Evolutionary conservation across 768 basidiomycete species (phyloP), one percentile per base, ranked within the genome.

Genomic region (Boletus eberwhitei): DNA sequence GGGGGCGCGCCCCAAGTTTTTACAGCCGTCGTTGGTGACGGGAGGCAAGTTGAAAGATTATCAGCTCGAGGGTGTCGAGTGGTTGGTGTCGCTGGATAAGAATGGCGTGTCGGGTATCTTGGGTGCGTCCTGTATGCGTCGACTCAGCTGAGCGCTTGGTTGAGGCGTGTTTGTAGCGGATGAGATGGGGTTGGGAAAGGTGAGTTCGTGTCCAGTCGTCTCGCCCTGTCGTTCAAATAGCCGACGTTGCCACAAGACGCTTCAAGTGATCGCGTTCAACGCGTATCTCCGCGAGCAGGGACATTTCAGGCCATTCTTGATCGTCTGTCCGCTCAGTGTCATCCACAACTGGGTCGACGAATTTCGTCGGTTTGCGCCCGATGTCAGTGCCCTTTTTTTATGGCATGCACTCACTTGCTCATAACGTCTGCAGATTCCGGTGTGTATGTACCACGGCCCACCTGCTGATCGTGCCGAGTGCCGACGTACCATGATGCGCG

Each of bases 181-280:
- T 63, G 94, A 97, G 68, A 97, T 97, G 94, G 94, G 93, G 19
- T 74, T 96, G 2, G 93, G 93, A 48, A 93, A 89, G 79, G 87
- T 86, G 57, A 34, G 69, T 59, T 59, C 52, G 7, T 13, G 43
- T 49, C 32, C 11, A 1, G 1, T 14, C 5, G 19, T n/a, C 11
- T 35, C 26, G 34, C 5, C 9, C 7, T 17, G n/a, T 45, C n/a
- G 8, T 34, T 13, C 42, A 19, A 2, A 11, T 14, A 3, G 38
- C 39, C 37, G 26, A 54, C 54, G 4, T 41, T 1, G 31, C 8
- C 3, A 8, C 42, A 55, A 97, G 90, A 99, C 97, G 0, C 78
- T 98, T 0, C 97, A 99, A 78, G 90, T 86, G 0, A 99, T 99
- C 41, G 84, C 95, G 0, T 97, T 98, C 69, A 83, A 91, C 54